Base-by-base conservation (phyloP, 129 eudicot species). In the Flaveria linearis region DNA sequence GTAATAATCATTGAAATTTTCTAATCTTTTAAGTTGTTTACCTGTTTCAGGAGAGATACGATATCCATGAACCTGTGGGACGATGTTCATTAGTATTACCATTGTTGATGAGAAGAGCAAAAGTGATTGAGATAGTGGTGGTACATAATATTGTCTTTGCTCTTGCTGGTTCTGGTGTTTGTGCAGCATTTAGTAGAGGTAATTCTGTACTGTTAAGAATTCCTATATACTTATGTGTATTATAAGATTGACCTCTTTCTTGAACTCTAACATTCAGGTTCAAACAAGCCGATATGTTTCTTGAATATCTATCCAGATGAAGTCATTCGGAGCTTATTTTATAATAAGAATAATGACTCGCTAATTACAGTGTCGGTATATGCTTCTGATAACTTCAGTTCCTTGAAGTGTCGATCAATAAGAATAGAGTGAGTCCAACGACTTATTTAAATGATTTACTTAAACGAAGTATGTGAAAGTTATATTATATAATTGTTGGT, bases 141-240 rank as follows among this genome's bases (percentile, higher is more conserved):
- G 96, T 90, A 36, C 96, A 80, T 87, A 89, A 89, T 72, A 89
- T 89, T 25, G 89, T 89, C 51, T 89, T 89, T 85, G 86, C 96
- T 60, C 96, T 89, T 75, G 96, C 96, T 7, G 88, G 86, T 67
- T 89, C 96, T 20, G 96, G 96, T 49, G 85, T 89, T 51, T 89
- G 96, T 87, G 96, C 96, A 57, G 96, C 96, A 65, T 89, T 89
- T 67, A 82, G 89, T 62, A 82, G 96, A 85, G 91, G 96, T 87
- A 47, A 73, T 80, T 17, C 30, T 47, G 8, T 36, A 33, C 22
- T 47, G n/a, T 16, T 43, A 2, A 22, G 36, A 63, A 69, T 47
- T 71, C 33, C 36, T 71, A 60, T 69, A 28, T 22, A 60, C 58
- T 30, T 61, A 25, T 9, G 15, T 51, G 5, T 53, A 36, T 46